Base-by-base conservation (phyloP, 2,329 filamentous ascomycete species). In the Scortechinia acanthostroma region DNA sequence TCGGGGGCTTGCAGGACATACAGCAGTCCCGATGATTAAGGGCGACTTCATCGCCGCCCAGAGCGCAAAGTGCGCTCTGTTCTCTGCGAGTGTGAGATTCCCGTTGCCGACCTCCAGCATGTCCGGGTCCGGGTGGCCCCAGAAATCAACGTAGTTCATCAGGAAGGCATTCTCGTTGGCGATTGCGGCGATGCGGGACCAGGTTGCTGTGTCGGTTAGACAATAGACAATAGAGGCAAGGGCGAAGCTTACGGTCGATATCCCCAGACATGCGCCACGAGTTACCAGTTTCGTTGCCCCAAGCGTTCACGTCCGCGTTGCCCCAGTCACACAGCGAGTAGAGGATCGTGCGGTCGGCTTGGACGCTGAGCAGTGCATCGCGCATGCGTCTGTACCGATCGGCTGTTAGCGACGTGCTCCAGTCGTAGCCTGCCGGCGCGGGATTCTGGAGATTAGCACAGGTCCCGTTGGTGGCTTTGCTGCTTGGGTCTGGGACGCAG, bases 291-390 rank as follows among this genome's bases (percentile, higher is more conserved):
- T 55, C 51, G 45, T 67, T 67, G 4, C 69, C 76, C 73, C 74
- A 79, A 2, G 55, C 52, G 44, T 68, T 64, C 3, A 77, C 72
- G 15, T 69, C 60, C 0, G 68, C 73, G 15, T 65, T 54, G 3
- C 76, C 76, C 74, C 75, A 78, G 22, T 71, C 64, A 52, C 74
- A 79, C 14, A 79, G 58, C 10, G 63, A 70, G 55, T 70, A 77
- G 3, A 72, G 54, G 13, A 78, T 77, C 0, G 66, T 61, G 14
- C 65, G 60, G 42, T 67, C 59, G 44, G 69, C 65, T 17, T 52
- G 25, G 10, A 6, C 10, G 3, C 47, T 61, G 1, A 64, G 52
- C 2, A 79, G 59, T 1, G 71, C 71, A 52, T 77, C 66, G n/a
- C 70, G 62, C 76, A 80, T 80, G 17, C 52, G 49, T 3, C 52